These are phyloP conservation scores for Boletus smithii DNA, from an alignment of 1,284 basidiomycete species.

Conservation along the genomic window DNA sequence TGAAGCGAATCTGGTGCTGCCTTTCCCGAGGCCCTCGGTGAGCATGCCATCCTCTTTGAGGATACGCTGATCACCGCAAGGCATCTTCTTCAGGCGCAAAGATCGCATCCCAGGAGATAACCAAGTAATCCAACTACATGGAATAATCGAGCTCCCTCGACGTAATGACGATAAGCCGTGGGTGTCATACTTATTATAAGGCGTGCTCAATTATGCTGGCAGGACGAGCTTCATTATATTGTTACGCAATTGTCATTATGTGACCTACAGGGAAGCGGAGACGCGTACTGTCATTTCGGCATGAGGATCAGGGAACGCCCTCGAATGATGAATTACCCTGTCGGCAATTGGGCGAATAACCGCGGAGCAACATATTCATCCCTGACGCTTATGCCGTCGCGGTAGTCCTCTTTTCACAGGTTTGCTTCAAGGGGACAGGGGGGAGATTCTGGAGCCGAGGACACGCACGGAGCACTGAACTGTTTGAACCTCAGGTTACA, in stretches of 20 bases:
- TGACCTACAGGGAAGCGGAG: constrained; percentile 1
- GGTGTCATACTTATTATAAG: neutral
- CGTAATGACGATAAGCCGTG: constrained; percentile 8
- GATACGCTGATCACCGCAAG: constrained; percentile 1
- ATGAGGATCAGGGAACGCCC: constrained; percentile 21
- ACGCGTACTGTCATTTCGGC: constrained; percentile 1
- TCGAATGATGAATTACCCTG: constrained; percentile 3
- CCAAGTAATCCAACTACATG: too few species aligned
- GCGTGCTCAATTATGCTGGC: neutral
- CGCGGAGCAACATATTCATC: constrained; percentile 14
- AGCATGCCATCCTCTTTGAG: neutral
- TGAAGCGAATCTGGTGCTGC: neutral
- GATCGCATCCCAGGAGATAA: constrained; percentile 4
- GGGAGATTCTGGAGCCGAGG: constrained; percentile 1
- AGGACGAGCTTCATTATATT: neutral
- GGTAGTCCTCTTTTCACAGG: neutral
- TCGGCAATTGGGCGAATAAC: constrained; percentile 12
- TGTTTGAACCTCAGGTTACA: neutral
- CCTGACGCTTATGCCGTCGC: neutral
- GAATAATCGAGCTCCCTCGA: constrained; percentile 6
- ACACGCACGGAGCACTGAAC: neutral
- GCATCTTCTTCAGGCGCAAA: neutral
- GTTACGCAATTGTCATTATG: constrained; percentile 6
- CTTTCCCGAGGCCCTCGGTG: constrained; percentile 7
- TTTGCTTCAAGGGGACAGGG: neutral